A percentile compares a stretch with the other conserved stretches of the same genome.
Evolutionary conservation across 2,329 filamentous ascomycete species (phyloP).

Genomic region (Raffaelea ambrosiae): DNA sequence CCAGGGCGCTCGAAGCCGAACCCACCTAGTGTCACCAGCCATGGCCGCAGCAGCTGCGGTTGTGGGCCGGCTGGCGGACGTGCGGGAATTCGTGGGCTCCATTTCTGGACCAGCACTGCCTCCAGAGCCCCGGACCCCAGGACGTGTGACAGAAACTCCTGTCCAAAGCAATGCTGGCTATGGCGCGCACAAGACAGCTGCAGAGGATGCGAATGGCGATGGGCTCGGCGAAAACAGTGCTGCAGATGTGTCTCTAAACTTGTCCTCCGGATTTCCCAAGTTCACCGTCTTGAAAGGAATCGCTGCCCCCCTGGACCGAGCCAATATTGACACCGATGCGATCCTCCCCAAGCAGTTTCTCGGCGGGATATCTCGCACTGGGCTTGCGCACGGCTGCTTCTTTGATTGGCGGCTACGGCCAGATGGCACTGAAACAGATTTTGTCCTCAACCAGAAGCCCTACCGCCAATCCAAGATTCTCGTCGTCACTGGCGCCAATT

Average conservation of each 20-base stretch:
- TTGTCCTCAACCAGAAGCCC: conserved; percentile 83
- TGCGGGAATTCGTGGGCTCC: conserved; percentile 82
- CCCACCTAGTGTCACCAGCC: conserved; percentile 92
- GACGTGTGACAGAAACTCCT: too few species aligned
- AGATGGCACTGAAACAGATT: conserved; percentile 67
- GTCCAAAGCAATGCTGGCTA: too few species aligned
- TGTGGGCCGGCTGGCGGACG: conserved; percentile 83
- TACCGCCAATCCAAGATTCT: conserved; percentile 82
- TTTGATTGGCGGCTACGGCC: conserved; percentile 70
- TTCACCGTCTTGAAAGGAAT: conserved; percentile 75
- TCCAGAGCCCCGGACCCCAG: conserved; percentile 45
- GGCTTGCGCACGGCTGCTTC: conserved; percentile 88
- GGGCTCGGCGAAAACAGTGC: conserved; percentile 20
- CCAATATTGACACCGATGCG: conserved; percentile 96
- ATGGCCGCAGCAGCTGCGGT: conserved; percentile 93
- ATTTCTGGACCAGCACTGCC: too few species aligned
- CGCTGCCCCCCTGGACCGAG: conserved; percentile 75
- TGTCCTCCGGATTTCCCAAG: too few species aligned
- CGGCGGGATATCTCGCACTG: conserved; percentile 96
- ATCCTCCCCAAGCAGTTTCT: conserved; percentile 99
- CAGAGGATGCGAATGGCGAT: too few species aligned
- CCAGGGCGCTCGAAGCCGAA: conserved; percentile 84
- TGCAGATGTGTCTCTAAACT: conserved; percentile 84
- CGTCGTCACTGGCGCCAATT: conserved; percentile 85
- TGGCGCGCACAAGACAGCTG: too few species aligned